Conservation (phyloP, 2,329 filamentous ascomycete genomes). For the Delphinella strobiligena region DNA sequence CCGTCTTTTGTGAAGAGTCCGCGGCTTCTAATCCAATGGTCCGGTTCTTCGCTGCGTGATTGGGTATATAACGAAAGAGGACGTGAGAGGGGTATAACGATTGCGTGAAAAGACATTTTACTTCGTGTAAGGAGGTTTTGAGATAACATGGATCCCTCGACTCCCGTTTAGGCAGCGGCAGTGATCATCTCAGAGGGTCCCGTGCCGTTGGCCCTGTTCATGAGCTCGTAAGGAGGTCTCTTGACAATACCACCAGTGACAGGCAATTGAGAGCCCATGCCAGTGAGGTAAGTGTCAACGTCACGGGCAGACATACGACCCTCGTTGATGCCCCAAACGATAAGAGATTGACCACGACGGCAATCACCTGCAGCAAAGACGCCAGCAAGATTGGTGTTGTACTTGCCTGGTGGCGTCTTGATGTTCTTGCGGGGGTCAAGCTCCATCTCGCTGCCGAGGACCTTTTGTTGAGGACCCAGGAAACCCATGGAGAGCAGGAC, state of each 20-base stretch:
- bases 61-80: not conserved
- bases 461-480: conserved; percentile 80
- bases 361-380: conserved; percentile 94
- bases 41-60: not conserved
- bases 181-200: conserved; percentile 26
- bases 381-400: conserved; percentile 75
- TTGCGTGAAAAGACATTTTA: not conserved
- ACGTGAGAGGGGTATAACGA: not conserved
- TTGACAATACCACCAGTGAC: conserved; percentile 90
- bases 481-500: conserved; percentile 96
- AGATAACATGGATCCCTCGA: not conserved
- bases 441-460: conserved; percentile 78
- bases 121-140: not conserved
- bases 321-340: conserved; percentile 98
- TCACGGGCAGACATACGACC: conserved; percentile 86
- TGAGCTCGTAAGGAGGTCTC: conserved; percentile 60
- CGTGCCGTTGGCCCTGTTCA: conserved; percentile 30
- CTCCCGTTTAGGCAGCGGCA: conserved; percentile 18
- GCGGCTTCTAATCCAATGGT: not conserved
- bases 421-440: conserved; percentile 90
- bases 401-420: conserved; percentile 81
- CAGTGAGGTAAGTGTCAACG: conserved; percentile 77
- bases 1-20: not conserved
- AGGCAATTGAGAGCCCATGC: conserved; percentile 62
- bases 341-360: conserved; percentile 84